A percentile compares a stretch with the other conserved stretches of the same genome.
phyloP scores from a whole-genome alignment of 768 basidiomycete genomes.

The Termitomyces sp. region DNA sequence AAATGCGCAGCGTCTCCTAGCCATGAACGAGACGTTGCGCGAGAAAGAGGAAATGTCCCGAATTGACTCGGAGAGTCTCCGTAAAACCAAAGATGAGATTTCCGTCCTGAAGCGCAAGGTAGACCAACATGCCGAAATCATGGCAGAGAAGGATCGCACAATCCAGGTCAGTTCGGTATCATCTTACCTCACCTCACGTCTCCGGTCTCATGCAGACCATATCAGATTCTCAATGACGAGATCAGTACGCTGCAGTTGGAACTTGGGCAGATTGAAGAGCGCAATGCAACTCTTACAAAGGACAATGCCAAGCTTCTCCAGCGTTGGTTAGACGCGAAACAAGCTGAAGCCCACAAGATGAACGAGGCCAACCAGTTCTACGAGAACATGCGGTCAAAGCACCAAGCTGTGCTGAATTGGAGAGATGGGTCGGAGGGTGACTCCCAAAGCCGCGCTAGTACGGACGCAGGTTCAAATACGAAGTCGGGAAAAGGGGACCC shows the following conservation, averaged over 20 bases:
- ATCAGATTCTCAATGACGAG: conserved; percentile 89
- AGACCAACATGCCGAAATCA: conserved; percentile 77
- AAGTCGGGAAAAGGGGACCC: conserved; percentile 70
- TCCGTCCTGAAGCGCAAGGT: conserved; percentile 67
- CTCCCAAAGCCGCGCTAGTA: conserved; percentile 13
- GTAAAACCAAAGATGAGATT: conserved; percentile 75
- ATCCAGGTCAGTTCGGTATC: conserved; percentile 61
- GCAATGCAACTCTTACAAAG: conserved; percentile 78
- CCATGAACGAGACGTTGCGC: conserved; percentile 92
- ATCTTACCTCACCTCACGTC: neutral
- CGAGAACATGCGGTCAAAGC: conserved; percentile 76
- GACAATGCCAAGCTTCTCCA: conserved; percentile 95
- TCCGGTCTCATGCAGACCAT: neutral
- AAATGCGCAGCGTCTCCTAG: conserved; percentile 87
- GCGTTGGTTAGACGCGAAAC: conserved; percentile 95
- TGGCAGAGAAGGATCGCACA: conserved; percentile 84
- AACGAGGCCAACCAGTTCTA: conserved; percentile 91
- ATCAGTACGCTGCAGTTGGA: conserved; percentile 89
- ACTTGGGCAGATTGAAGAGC: conserved; percentile 81
- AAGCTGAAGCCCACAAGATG: conserved; percentile 89
- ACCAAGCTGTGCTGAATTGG: conserved; percentile 57
- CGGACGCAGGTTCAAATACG: conserved; percentile 26
- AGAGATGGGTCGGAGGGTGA: conserved; percentile 33
- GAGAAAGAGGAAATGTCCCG: conserved; percentile 88
- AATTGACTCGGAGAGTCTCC: conserved; percentile 72